A percentile compares a stretch with the other conserved stretches of the same genome.
Conservation (phyloP, 108 stramenopile species). For the Epithemia pelagica region DNA sequence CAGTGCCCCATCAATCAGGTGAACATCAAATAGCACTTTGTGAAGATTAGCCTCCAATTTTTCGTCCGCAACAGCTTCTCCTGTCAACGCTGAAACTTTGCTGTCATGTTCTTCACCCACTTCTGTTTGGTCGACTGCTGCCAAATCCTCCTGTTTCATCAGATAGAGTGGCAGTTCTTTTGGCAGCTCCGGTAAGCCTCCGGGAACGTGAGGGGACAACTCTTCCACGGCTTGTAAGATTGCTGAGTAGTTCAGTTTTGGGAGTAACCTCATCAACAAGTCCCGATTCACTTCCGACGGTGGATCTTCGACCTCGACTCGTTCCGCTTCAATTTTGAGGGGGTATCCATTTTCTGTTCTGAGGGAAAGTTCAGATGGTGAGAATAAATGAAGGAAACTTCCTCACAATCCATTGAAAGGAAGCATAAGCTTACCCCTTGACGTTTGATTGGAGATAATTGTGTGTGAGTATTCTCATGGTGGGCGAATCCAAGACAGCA, state of each 20-base stretch:
- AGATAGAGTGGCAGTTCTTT: constrained; percentile 1
- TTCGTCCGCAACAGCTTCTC: too few species aligned
- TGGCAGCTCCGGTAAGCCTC: neutral
- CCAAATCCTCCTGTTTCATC: neutral
- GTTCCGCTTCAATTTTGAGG: constrained; percentile 58
- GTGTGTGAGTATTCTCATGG: constrained; percentile 77
- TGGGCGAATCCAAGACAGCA: too few species aligned
- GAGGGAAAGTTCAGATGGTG: constrained; percentile 1
- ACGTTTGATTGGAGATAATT: constrained; percentile 80
- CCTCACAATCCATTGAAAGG: neutral
- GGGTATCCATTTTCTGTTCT: constrained; percentile 82
- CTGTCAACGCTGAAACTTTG: constrained; percentile 19
- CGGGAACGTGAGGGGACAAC: constrained; percentile 12
- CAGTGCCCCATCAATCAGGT: constrained; percentile 82
- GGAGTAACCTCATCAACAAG: constrained; percentile 47
- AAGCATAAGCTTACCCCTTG: constrained; percentile 43
- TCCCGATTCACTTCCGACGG: constrained; percentile 46
- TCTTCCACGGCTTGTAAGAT: constrained; percentile 42
- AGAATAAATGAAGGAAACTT: neutral
- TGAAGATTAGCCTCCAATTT: constrained; percentile 40
- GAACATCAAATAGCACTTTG: constrained; percentile 76
- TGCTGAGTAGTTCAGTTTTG: constrained; percentile 66
- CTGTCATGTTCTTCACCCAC: constrained; percentile 21
- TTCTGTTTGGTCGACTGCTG: neutral
- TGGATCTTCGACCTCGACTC: constrained; percentile 52